Percentiles rank a stretch among this genome's conserved stretches.
These are phyloP conservation scores for Psidium friedrichsthalianum DNA, from an alignment of 345 rosid species.

Conservation along the genomic window DNA sequence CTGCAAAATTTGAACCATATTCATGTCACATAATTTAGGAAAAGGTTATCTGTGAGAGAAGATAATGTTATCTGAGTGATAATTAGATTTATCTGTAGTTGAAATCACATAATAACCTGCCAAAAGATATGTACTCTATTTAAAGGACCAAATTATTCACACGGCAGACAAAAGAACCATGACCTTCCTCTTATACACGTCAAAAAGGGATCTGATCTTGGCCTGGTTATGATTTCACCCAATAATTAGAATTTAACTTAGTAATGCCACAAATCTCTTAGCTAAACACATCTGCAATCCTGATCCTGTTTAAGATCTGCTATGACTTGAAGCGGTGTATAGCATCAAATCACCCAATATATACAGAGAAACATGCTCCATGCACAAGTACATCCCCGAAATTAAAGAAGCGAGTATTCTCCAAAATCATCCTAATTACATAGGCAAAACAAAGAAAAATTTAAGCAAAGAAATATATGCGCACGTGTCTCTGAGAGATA, in stretches of 20 bases:
- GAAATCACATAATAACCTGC: neutral
- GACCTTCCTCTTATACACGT: neutral
- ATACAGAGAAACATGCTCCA: neutral
- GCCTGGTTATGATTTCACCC: neutral
- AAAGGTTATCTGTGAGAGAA: neutral
- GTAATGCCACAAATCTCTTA: neutral
- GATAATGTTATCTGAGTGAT: neutral
- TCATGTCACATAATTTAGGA: neutral
- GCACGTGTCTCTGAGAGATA: neutral
- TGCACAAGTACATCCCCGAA: neutral
- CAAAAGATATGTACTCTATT: neutral
- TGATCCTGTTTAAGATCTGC: neutral
- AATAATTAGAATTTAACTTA: neutral
- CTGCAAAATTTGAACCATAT: conserved; percentile 16
- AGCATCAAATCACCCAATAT: neutral
- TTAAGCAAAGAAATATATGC: neutral
- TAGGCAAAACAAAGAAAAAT: neutral
- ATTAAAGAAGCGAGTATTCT: neutral
- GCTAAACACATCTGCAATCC: neutral
- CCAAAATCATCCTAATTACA: neutral
- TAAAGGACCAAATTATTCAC: neutral
- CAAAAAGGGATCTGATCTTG: neutral
- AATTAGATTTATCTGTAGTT: neutral
- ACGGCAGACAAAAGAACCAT: neutral
- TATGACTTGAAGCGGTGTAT: neutral